Evolutionary conservation across 192 early-diverging fungal species (phyloP).

Genomic region (Coemansia umbellata): DNA sequence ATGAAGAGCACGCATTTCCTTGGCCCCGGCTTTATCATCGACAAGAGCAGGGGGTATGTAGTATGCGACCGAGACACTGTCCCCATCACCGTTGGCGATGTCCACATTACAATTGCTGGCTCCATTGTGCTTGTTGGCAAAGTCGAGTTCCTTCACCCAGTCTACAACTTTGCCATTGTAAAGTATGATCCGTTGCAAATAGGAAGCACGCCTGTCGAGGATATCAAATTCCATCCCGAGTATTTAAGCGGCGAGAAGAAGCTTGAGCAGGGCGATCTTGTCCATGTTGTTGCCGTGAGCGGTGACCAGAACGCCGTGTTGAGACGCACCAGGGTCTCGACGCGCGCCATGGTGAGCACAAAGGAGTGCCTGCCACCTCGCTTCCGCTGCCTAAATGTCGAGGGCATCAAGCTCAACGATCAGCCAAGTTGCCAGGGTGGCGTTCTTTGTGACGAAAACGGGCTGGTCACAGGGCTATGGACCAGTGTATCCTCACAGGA

Average conservation of each 20-base stretch:
- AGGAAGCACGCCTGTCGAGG: conserved; percentile 68
- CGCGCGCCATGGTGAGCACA: conserved; percentile 59
- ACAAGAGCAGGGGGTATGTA: conserved; percentile 70
- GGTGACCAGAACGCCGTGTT: conserved; percentile 62
- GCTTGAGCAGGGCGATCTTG: conserved; percentile 53
- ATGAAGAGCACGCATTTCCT: conserved; percentile 61
- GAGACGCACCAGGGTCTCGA: conserved; percentile 39
- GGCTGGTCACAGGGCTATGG: conserved; percentile 62
- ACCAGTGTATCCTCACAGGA: conserved; percentile 71
- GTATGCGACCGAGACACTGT: conserved; percentile 86
- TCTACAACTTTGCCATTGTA: conserved; percentile 83
- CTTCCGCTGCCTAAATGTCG: conserved; percentile 73
- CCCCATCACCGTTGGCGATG: conserved; percentile 81
- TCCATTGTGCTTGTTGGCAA: conserved; percentile 80
- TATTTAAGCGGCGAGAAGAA: conserved; percentile 20
- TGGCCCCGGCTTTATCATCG: conserved; percentile 70
- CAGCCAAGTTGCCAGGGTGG: conserved; percentile 65
- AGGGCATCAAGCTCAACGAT: conserved; percentile 70
- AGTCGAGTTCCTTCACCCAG: conserved; percentile 82
- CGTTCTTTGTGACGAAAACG: conserved; percentile 57
- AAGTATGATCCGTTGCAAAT: conserved; percentile 70
- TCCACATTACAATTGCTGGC: conserved; percentile 85
- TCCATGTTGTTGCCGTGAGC: conserved; percentile 61
- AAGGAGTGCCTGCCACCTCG: conserved; percentile 68
- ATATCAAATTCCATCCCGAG: conserved; percentile 48